Percentiles rank a stretch among this genome's conserved stretches.
Conservation (phyloP, 495 filamentous ascomycete genomes). For the Aspergillus haitiensis region DNA sequence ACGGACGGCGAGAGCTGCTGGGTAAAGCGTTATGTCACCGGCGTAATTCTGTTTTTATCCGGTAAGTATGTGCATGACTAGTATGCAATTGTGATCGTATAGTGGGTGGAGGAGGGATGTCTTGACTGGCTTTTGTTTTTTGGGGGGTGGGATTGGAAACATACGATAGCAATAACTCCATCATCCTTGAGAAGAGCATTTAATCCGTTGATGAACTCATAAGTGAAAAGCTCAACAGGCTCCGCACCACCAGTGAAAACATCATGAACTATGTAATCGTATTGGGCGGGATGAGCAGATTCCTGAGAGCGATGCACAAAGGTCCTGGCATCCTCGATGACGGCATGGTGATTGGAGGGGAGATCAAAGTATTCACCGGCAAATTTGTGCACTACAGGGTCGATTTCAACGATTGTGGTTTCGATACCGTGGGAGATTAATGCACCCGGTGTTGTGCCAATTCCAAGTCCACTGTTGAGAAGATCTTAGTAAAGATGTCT, state of each 20-base stretch:
- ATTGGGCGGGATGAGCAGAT: constrained; percentile 50
- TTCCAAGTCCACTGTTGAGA: constrained; percentile 72
- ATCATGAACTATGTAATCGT: constrained; percentile 93
- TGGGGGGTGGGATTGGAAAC: constrained; percentile 26
- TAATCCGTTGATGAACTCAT: constrained; percentile 73
- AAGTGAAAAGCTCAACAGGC: constrained; percentile 81
- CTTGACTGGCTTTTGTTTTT: no score
- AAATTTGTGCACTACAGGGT: constrained; percentile 82
- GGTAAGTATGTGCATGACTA: background rate
- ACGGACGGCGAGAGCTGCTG: constrained; percentile 67
- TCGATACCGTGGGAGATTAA: constrained; percentile 84
- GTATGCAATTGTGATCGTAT: background rate
- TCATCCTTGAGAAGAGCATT: constrained; percentile 66
- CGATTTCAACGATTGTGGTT: constrained; percentile 91
- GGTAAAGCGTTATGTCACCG: constrained; percentile 77
- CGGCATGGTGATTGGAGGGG: constrained; percentile 70
- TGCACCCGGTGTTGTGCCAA: constrained; percentile 86
- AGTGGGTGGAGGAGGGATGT: constrained; percentile 2
- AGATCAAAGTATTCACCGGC: constrained; percentile 81
- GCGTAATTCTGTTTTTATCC: constrained; percentile 80
- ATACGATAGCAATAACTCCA: constrained; percentile 87
- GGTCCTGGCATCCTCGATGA: constrained; percentile 76
- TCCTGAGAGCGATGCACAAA: constrained; percentile 62
- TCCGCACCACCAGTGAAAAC: constrained; percentile 98
- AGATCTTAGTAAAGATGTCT: background rate